Base-by-base conservation (phyloP, 306 rosid genomes). In the Sindora glabra region DNA sequence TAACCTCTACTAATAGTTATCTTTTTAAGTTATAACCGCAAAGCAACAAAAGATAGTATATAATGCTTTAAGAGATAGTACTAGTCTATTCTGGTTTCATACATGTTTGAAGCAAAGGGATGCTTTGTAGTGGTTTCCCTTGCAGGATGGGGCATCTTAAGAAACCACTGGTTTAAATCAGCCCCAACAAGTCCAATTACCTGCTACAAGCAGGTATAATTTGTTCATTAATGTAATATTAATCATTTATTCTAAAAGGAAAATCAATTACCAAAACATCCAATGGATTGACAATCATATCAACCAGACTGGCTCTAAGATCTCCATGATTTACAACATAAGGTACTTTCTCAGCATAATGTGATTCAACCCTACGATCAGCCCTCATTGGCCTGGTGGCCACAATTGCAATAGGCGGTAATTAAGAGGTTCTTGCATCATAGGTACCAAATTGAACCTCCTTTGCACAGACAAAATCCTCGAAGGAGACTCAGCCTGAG, bases 341-440 rank as follows among this genome's bases (percentile, higher is more conserved):
- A 46, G 96, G 96, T 64, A 91, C 56, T 67, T 96, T 73, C 73
- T 91, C 95, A 14, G 76, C 98, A 72, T 88, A 88, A 17, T 95
- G 82, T 23, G 98, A 96, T 75, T 91, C 98, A 24, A 92, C 95
- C 77, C 98, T 85, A 22, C 82, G 96, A 67, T 91, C 96, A 53
- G 57, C 60, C 76, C 79, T 83, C 89, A 79, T 88, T 24, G 96
- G 96, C 77, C 88, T 91, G 12, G 82, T 71, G 65, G 98, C 96
- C 37, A 91, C 98, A 77, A 91, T 83, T 69, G 98, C 98, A 19
- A 92, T 92, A 18, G 98, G 96, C 68, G 96, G 98, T 74, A 91
- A 92, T 45, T 86, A 83, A 11, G 95, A 81, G 45, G 77, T 68
- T 78, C 84, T 85, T 16, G 79, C 55, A 56, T 84, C 74, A 72